Conservation (phyloP, 805 yeast species). For the Candida ficus region DNA sequence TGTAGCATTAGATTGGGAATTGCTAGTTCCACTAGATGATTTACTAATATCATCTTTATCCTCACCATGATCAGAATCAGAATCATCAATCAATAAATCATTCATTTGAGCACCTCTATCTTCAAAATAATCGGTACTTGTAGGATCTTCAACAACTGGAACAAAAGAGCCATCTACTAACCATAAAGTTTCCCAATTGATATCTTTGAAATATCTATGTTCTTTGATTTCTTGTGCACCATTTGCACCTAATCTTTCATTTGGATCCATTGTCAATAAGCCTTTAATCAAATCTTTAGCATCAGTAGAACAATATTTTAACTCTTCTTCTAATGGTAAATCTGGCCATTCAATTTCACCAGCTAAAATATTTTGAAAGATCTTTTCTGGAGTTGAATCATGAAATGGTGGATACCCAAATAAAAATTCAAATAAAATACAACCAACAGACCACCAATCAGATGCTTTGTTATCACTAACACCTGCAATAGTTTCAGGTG, state of each 20-base stretch:
- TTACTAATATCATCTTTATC: conserved; percentile 18
- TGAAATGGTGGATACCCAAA: conserved; percentile 96
- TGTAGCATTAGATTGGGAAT: conserved; percentile 14
- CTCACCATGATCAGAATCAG: conserved; percentile 26
- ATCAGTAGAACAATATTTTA: conserved; percentile 49
- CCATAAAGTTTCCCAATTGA: conserved; percentile 72
- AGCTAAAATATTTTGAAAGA: conserved; percentile 73
- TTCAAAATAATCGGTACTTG: conserved; percentile 88
- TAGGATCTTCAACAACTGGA: conserved; percentile 75
- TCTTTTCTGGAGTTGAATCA: conserved; percentile 70
- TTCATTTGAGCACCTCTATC: conserved; percentile 77
- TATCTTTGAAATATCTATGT: conserved; percentile 71
- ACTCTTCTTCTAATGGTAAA: conserved; percentile 47
- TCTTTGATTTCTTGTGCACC: conserved; percentile 75
- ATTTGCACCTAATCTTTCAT: conserved; percentile 63
- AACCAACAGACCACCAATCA: conserved; percentile 99
- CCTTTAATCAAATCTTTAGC: conserved; percentile 71
- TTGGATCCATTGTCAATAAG: conserved; percentile 60
- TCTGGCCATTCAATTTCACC: conserved; percentile 85
- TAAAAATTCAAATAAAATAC: conserved; percentile 85
- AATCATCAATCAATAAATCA: conserved; percentile 46
- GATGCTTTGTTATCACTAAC: conserved; percentile 71
- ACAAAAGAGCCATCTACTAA: conserved; percentile 75
- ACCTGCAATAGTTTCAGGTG: conserved; percentile 93
- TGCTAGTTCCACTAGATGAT: conserved; percentile 1